Evolutionary conservation across 2,329 filamentous ascomycete genomes (phyloP), one percentile per base, ranked within the genome.

Genomic region (Talaromyces marneffei): DNA sequence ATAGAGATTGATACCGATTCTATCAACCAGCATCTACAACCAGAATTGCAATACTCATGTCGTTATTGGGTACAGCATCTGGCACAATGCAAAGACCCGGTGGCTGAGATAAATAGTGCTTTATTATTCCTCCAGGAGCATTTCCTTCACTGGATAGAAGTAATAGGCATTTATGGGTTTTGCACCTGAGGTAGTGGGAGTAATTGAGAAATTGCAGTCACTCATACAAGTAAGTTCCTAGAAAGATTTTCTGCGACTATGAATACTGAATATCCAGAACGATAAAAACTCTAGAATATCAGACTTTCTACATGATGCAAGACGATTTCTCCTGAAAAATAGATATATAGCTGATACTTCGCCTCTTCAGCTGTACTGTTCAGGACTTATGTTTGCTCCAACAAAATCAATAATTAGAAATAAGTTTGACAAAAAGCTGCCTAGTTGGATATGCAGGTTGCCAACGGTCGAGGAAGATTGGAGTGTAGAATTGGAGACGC

Each of bases 331-430:
- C 39, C 63, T 72, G 0, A 65, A 64, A 57, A 68, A 70, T 60
- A 46, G 63, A 23, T 64, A 67, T 16, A 67, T 75, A 39, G 63
- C 68, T 39, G 66, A 73, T 20, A 52, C 44, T 25, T 66, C 67
- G 7, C 75, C 75, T 3, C 70, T 77, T 35, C 72, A 76, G 62
- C 33, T 71, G 16, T 76, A 77, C 62, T 67, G 16, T 20, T 69
- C 69, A 12, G 73, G 69, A 3, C 64, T 76, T 1, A 50, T 72
- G 18, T 77, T 75, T 60, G 63, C 67, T 7, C 73, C 73, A 27
- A 42, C 31, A 60, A 61, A 44, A 4, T 70, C 67, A 50, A 60
- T 71, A 20, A 14, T 59, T 7, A 35, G 68, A 44, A 61, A 63
- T 25, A 35, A 40, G 8, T 73, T 70, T 62, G 23, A 61, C 23